Evolutionary conservation across 495 filamentous ascomycete species (phyloP).

Genomic region (Tuber magnatum): DNA sequence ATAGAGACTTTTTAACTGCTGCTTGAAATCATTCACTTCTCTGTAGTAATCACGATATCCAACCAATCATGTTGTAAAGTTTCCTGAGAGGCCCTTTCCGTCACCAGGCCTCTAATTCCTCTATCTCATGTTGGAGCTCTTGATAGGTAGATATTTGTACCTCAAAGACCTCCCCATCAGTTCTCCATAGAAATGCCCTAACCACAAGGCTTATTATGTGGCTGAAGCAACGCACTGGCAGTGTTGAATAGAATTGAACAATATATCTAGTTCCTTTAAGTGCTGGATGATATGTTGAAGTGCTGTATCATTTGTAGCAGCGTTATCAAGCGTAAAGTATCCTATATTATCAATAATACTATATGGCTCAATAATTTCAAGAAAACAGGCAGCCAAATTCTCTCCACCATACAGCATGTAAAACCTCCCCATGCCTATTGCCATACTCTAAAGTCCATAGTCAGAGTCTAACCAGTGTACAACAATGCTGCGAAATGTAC

Average conservation of each 20-base stretch:
- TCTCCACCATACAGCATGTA: conserved; percentile 15
- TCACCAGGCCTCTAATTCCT: conserved; percentile 14
- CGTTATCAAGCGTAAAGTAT: conserved; percentile 32
- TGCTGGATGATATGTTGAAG: conserved; percentile 6
- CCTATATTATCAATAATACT: conserved; percentile 21
- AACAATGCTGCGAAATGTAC: conserved; percentile 1
- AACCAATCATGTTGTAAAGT: conserved; percentile 22
- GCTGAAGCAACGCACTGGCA: conserved; percentile 22
- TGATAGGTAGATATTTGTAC: too few relatives aligned
- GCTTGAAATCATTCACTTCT: conserved; percentile 14
- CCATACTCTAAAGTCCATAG: neutral
- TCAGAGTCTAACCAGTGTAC: conserved; percentile 6
- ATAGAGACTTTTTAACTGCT: neutral
- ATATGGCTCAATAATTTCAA: conserved; percentile 15
- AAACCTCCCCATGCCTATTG: neutral
- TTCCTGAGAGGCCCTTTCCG: conserved; percentile 24
- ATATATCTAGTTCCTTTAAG: conserved; percentile 1
- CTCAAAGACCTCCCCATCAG: too few relatives aligned
- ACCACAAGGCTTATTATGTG: conserved; percentile 30
- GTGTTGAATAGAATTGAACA: conserved; percentile 16
- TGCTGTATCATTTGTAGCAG: conserved; percentile 23
- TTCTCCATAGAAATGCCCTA: conserved; percentile 25
- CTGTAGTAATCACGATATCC: conserved; percentile 10
- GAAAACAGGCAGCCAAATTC: conserved; percentile 12
- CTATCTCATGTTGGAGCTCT: conserved; percentile 1